Evolutionary conservation across 495 filamentous ascomycete species (phyloP), one percentile per base, ranked within the genome.

Genomic region (Hypomontagnella submonticulosa): DNA sequence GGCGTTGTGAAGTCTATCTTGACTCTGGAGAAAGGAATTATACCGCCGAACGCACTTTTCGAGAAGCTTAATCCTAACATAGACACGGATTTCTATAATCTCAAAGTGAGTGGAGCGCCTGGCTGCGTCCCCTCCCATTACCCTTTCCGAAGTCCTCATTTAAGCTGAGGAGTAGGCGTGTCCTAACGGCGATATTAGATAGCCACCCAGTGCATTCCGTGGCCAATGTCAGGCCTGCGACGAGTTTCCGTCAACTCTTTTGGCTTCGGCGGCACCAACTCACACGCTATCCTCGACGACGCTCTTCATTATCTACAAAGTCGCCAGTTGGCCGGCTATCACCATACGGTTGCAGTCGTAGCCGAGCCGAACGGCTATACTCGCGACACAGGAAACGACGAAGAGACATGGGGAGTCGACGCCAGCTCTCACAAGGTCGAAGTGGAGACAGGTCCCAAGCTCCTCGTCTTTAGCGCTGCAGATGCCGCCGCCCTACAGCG

Each of bases 251-350:
- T 88, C 13, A 87, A 84, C 54, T 82, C 75, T 12, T 87, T 84
- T 53, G 86, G 86, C 1, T 84, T 77, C 55, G 86, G 85, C 2
- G 85, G 87, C 1, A 72, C 81, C 11, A 88, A 88, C 57, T 75
- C 79, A 0, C 85, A 89, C 56, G 75, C 73, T 8, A 77, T 88
- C 18, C 9, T 89, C 0, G 85, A 88, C 20, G 73, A 73, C 30
- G 67, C 43, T 27, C 59, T 44, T 6, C 55, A 67, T 41, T 60
- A 58, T 6, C 19, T 60, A 1, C 34, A 56, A 23, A 12, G 4
- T 2, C 30, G 43, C 10, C 9, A n/a, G 0, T 20, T 60, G 2
- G 4, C 6, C 3, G 62, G 55, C 23, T 27, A 27, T 6, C 23
- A 27, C 6, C 23, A 27, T 27, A 27, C 3, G 3, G 23, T 6